A percentile compares a stretch with the other conserved stretches of the same genome.
Evolutionary conservation across 441 rosid species (phyloP).

Genomic region (Capsella rubella): DNA sequence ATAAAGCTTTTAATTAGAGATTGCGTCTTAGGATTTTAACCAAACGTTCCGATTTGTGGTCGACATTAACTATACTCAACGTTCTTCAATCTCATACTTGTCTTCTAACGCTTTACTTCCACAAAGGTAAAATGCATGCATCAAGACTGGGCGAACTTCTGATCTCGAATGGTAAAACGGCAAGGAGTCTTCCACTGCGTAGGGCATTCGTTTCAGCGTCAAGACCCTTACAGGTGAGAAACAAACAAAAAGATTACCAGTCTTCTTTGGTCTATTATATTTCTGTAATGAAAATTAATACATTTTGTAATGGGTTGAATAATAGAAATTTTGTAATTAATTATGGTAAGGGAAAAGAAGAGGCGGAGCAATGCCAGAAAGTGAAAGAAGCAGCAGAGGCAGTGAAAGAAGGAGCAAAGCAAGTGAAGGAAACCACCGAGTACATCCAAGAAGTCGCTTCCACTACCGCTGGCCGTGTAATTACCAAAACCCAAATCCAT

Average conservation of each 20-base stretch:
- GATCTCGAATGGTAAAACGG: conserved; percentile 35
- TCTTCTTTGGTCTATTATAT: no score
- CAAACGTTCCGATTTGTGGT: not conserved
- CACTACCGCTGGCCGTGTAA: conserved; percentile 51
- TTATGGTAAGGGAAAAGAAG: conserved; percentile 47
- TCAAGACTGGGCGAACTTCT: conserved; percentile 37
- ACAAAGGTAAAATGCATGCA: conserved; percentile 28
- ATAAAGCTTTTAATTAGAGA: conserved; percentile 21
- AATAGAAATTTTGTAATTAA: not conserved
- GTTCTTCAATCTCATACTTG: conserved; percentile 1
- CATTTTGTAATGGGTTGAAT: not conserved
- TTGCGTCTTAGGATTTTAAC: conserved; percentile 25
- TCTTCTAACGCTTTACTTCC: conserved; percentile 17
- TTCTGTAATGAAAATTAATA: not conserved
- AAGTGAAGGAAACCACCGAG: conserved; percentile 59
- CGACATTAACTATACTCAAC: not conserved
- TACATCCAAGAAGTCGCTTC: conserved; percentile 49
- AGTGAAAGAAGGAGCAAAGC: conserved; percentile 66
- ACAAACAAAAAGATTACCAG: no score
- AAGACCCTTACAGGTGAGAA: conserved; percentile 41
- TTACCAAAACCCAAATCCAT: not conserved
- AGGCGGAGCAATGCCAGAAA: conserved; percentile 52
- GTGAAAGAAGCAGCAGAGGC: conserved; percentile 75
- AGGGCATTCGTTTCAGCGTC: conserved; percentile 45
- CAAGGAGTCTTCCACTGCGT: conserved; percentile 25